Conservation (phyloP, 371 early-diverging fungal genomes). For the Rhizoclosmatium hyalinum region DNA sequence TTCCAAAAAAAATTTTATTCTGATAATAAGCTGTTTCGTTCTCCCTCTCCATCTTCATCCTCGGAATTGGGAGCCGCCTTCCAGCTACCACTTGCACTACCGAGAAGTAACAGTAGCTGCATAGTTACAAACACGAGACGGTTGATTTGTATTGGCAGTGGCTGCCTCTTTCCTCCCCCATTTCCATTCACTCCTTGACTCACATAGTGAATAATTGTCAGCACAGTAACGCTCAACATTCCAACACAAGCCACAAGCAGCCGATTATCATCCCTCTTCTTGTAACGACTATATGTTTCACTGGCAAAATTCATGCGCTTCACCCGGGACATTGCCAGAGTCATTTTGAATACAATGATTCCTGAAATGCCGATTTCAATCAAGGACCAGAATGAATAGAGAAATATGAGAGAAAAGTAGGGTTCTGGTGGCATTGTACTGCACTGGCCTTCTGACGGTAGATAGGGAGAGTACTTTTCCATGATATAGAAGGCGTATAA, state of each 20-base stretch:
- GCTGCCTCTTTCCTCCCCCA: not conserved
- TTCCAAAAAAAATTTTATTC: too few relatives aligned
- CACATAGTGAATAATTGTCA: slow-evolving; percentile 15
- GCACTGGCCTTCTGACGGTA: not conserved
- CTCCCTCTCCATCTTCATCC: not conserved
- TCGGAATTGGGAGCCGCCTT: not conserved
- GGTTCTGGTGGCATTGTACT: not conserved
- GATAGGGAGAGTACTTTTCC: not conserved
- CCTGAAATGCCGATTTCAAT: slow-evolving; percentile 20
- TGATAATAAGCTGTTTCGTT: too few relatives aligned
- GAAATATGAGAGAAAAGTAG: slow-evolving; percentile 5
- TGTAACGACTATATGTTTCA: slow-evolving; percentile 20
- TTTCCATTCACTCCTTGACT: not conserved
- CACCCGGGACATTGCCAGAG: not conserved
- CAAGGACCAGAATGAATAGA: slow-evolving; percentile 22
- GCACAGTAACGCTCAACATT: slow-evolving; percentile 8
- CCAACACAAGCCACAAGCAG: slow-evolving; percentile 23
- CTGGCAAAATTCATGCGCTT: slow-evolving; percentile 14
- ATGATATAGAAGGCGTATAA: slow-evolving; percentile 3
- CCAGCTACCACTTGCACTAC: slow-evolving; percentile 13
- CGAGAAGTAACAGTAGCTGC: slow-evolving; percentile 18
- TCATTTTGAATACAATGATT: slow-evolving; percentile 22
- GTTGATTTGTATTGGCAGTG: slow-evolving; percentile 11
- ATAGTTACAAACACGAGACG: slow-evolving; percentile 23
- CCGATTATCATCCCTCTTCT: slow-evolving; percentile 20